These are phyloP conservation scores for Gossypium anomalum DNA, from an alignment of 345 rosid species.

Conservation along the genomic window DNA sequence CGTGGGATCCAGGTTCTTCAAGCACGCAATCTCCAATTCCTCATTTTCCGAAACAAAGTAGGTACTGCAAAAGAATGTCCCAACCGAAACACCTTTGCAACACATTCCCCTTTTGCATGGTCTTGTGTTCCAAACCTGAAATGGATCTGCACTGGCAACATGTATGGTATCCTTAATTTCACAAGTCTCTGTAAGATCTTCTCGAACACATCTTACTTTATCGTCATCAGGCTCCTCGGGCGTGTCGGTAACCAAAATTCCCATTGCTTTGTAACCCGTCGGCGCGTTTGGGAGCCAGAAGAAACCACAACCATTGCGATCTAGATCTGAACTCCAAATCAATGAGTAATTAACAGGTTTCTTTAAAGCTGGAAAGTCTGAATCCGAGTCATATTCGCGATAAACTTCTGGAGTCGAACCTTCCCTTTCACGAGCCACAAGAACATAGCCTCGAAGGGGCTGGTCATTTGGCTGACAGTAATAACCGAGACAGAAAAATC, in stretches of 20 bases:
- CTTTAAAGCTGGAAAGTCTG: constrained; percentile 41
- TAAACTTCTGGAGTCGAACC: constrained; percentile 16
- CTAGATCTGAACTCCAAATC: constrained; percentile 47
- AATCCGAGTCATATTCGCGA: constrained; percentile 7
- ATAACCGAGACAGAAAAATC: constrained; percentile 72
- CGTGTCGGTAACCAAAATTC: constrained; percentile 56
- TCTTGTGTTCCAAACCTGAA: constrained; percentile 58
- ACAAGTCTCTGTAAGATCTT: constrained; percentile 74
- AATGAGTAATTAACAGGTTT: constrained; percentile 56
- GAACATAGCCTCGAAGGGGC: constrained; percentile 66
- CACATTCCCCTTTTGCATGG: constrained; percentile 73
- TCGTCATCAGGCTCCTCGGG: constrained; percentile 52
- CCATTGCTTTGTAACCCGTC: constrained; percentile 73
- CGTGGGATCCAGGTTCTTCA: constrained; percentile 59
- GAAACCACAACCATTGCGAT: constrained; percentile 37
- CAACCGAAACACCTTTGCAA: constrained; percentile 65
- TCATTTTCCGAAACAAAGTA: constrained; percentile 34
- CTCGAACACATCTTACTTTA: constrained; percentile 68
- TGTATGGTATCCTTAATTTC: constrained; percentile 53
- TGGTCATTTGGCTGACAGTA: constrained; percentile 64
- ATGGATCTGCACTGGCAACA: constrained; percentile 28
- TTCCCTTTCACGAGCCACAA: constrained; percentile 45
- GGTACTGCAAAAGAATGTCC: constrained; percentile 72
- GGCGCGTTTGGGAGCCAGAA: constrained; percentile 91
- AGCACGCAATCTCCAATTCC: constrained; percentile 50